A percentile compares a stretch with the other conserved stretches of the same genome.
These are phyloP conservation scores for Glebionis coronaria DNA, from an alignment of 129 eudicot species.

Conservation along the genomic window DNA sequence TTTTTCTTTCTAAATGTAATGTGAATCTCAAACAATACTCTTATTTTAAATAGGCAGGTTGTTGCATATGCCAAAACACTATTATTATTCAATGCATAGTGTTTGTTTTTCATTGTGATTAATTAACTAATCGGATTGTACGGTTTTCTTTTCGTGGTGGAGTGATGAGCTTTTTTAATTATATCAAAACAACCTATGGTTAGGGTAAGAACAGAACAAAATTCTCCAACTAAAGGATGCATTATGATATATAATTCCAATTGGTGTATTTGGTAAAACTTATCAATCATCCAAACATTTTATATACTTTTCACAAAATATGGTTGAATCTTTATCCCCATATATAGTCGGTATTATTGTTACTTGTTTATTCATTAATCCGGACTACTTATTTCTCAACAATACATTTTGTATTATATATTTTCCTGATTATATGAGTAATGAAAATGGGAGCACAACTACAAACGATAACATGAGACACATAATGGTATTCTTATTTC, in stretches of 20 bases:
- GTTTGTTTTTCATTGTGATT: neutral
- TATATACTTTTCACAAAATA: neutral
- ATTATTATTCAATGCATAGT: neutral
- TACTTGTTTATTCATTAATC: neutral
- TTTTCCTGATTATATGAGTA: no score
- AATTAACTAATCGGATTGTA: neutral
- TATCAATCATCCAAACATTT: slow-evolving; percentile 17
- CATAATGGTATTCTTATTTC: no score
- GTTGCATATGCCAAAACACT: neutral
- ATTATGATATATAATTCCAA: neutral
- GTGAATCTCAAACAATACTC: no score
- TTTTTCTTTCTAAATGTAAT: no score
- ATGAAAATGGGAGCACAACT: no score
- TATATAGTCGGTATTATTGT: slow-evolving; percentile 23
- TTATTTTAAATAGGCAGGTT: neutral
- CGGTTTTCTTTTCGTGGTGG: no score
- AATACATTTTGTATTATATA: neutral
- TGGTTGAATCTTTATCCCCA: slow-evolving; percentile 16
- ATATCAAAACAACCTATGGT: neutral
- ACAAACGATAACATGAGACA: no score
- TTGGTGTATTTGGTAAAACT: slow-evolving; percentile 2
- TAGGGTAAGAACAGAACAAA: neutral
- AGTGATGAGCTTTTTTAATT: neutral
- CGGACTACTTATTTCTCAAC: neutral
- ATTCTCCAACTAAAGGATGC: neutral